Percentiles rank a stretch among this genome's conserved stretches.
Conservation (phyloP, 2,329 filamentous ascomycete genomes). For the Rachicladosporium sp. region DNA sequence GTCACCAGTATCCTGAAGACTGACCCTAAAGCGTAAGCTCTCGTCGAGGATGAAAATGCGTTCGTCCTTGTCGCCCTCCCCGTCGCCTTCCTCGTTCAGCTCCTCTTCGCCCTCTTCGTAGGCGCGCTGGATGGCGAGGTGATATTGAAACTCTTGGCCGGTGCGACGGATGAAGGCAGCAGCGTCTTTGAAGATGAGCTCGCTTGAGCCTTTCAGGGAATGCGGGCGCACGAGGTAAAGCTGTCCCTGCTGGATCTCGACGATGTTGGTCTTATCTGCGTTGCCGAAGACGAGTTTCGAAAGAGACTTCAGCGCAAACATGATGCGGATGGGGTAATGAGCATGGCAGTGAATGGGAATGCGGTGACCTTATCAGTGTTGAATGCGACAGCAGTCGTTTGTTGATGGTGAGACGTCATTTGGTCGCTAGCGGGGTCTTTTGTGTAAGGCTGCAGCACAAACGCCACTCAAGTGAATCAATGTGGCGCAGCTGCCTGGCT, state of each 20-base stretch:
- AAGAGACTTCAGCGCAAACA: conserved; percentile 24
- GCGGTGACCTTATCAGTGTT: too few relatives aligned
- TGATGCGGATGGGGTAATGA: conserved; percentile 7
- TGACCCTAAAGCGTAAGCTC: conserved; percentile 72
- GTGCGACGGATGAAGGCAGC: conserved; percentile 84
- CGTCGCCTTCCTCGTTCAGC: conserved; percentile 71
- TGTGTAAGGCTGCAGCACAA: too few relatives aligned
- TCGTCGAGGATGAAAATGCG: conserved; percentile 96
- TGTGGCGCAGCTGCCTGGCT: too few relatives aligned
- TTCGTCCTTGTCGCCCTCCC: conserved; percentile 82
- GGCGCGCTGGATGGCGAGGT: conserved; percentile 87
- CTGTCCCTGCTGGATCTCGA: conserved; percentile 89
- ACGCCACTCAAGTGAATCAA: too few relatives aligned
- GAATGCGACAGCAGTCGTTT: too few relatives aligned
- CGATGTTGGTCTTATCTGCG: conserved; percentile 78
- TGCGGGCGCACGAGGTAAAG: conserved; percentile 92
- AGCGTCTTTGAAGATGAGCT: conserved; percentile 94
- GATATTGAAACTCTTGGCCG: conserved; percentile 91
- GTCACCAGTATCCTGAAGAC: conserved; percentile 66
- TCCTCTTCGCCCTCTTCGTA: conserved; percentile 98
- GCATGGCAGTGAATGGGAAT: too few relatives aligned
- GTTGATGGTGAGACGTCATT: too few relatives aligned
- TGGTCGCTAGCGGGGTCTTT: too few relatives aligned
- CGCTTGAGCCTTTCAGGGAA: conserved; percentile 93
- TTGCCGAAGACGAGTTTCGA: conserved; percentile 81